Conservation (phyloP, 441 rosid genomes). For the Geranium incanum region DNA sequence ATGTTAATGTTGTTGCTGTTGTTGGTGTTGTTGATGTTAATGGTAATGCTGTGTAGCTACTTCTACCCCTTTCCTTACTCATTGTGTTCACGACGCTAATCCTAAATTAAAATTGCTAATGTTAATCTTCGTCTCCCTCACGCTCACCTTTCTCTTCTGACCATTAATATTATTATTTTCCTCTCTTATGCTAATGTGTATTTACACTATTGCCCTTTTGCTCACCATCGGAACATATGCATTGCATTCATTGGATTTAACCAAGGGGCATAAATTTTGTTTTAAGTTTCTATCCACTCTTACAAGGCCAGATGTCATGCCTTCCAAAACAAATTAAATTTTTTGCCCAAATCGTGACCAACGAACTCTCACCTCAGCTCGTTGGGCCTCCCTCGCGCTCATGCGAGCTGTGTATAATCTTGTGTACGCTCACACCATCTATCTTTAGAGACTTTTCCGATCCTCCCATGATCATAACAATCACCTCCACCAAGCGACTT, state of each 20-base stretch:
- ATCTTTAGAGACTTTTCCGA: too few relatives aligned
- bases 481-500: too few relatives aligned
- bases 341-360: too few relatives aligned
- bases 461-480: too few relatives aligned
- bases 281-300: neutral
- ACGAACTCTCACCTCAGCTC: too few relatives aligned
- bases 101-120: neutral
- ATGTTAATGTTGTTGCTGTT: constrained; percentile 14
- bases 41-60: constrained; percentile 14
- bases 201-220: neutral
- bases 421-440: too few relatives aligned
- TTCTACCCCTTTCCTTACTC: neutral
- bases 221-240: neutral
- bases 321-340: too few relatives aligned
- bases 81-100: neutral
- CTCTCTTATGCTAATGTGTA: neutral
- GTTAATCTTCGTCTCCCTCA: constrained; percentile 10
- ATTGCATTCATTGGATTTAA: neutral
- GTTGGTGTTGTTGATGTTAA: constrained; percentile 16
- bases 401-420: too few relatives aligned
- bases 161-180: constrained; percentile 12
- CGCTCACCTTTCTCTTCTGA: constrained; percentile 3
- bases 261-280: neutral
- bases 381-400: too few relatives aligned
- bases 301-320: too few relatives aligned